Conservation (phyloP, 192 early-diverging fungal genomes). For the Linnemannia schmuckeri region DNA sequence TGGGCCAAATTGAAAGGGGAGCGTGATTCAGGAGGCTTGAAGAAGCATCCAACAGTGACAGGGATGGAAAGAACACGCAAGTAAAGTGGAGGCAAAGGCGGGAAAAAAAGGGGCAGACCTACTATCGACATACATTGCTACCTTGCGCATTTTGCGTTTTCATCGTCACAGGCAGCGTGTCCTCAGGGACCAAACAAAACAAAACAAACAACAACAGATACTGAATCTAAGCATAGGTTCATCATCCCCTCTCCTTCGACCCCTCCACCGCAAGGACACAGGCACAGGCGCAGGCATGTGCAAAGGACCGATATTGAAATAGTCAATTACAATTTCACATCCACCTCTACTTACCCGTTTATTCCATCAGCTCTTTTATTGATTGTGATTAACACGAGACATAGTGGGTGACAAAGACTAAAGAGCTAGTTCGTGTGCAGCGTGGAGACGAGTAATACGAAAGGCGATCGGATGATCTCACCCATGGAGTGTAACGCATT, state of each 20-base stretch:
- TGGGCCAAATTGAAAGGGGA: background rate
- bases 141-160: background rate
- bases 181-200: background rate
- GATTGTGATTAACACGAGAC: conserved; percentile 1
- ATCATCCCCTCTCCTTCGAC: background rate
- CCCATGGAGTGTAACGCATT: background rate
- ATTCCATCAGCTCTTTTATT: background rate
- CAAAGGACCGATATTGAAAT: background rate
- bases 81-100: background rate
- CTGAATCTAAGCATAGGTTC: background rate
- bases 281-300: conserved; percentile 6
- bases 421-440: conserved; percentile 1
- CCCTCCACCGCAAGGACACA: background rate
- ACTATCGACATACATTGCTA: background rate
- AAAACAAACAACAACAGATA: background rate
- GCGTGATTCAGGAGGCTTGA: background rate
- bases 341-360: background rate
- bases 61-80: background rate
- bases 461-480: conserved; percentile 6
- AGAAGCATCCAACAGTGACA: background rate
- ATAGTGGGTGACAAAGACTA: background rate
- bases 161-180: background rate
- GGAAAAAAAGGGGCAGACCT: background rate
- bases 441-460: background rate
- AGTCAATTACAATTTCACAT: background rate